A percentile compares a stretch with the other conserved stretches of the same genome.
These are phyloP conservation scores for Elongisporangium undulatum DNA, from an alignment of 352 stramenopile genomes.

Conservation along the genomic window DNA sequence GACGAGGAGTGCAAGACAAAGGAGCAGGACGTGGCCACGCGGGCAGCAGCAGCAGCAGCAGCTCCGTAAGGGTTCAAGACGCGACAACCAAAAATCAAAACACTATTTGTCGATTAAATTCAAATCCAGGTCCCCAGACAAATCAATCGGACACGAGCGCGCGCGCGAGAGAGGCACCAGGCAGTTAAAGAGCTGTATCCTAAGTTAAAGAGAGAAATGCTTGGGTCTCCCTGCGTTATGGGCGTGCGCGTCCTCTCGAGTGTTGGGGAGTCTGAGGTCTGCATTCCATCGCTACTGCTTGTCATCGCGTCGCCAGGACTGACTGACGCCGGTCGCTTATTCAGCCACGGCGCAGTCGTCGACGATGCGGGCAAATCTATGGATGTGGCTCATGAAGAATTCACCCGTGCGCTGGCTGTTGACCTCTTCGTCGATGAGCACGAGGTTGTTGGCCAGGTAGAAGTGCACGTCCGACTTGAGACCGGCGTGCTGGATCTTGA, in stretches of 20 bases:
- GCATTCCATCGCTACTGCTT: neutral
- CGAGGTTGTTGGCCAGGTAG: conserved; percentile 69
- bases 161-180: neutral
- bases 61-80: neutral
- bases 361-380: conserved; percentile 83
- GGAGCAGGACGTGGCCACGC: neutral
- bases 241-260: neutral
- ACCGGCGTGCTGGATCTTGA: conserved; percentile 63
- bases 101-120: conserved; percentile 1
- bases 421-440: conserved; percentile 81
- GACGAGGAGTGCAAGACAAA: neutral
- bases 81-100: neutral
- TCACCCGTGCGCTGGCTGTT: conserved; percentile 85
- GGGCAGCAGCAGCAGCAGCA: neutral
- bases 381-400: conserved; percentile 90
- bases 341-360: conserved; percentile 70
- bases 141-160: neutral
- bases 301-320: neutral
- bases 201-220: neutral
- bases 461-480: conserved; percentile 83
- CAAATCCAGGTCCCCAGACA: neutral
- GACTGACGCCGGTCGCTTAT: conserved; percentile 11
- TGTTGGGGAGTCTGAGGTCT: neutral
- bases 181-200: neutral
- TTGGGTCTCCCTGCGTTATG: neutral